Base-by-base conservation (phyloP, 495 filamentous ascomycete genomes). In the Thozetella sp. region DNA sequence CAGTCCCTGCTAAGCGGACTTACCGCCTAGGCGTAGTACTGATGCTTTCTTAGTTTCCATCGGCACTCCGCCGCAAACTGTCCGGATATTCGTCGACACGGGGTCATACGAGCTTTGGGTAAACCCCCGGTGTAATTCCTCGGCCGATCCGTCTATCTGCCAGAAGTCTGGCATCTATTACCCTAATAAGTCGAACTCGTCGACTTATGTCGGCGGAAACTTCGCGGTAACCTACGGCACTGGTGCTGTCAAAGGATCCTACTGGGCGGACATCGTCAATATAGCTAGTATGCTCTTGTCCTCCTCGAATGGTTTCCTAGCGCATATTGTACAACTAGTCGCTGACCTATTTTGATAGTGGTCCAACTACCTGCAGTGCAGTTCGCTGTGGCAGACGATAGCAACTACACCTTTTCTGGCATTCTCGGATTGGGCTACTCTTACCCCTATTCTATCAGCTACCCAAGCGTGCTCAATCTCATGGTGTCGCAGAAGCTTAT, bases 381-480 rank as follows among this genome's bases (percentile, higher is more conserved):
- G 56, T 65, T 79, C 15, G 76, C 74, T 20, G 76, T 79, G 1
- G 76, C 72, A 22, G 61, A 61, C 46, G 72, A 67, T 59, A 77
- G 70, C 62, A 67, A 74, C 45, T 79, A 79, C 59, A 69, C 76
- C 15, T 77, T 75, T 54, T 71, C 76, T 0, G 76, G 74, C 2
- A 73, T 79, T 22, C 53, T 79, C 10, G 76, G 76, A 1, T 60
- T 77, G 19, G 74, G 74, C 2, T 79, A 79, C 40, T 63, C 74
- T 11, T 72, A 73, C 37, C 67, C 67, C 12, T 73, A 73, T 53
- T 71, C 74, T 59, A 77, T 75, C 25, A 66, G 63, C 22, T 94
- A 94, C 61, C 71, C 83, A 23, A 92, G 89, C 53, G 72, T 93
- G 4, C 86, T 91, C 22, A 80, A 83, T 55, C 73, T 82, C 13